A percentile compares a stretch with the other conserved stretches of the same genome.
Evolutionary conservation across 2,329 filamentous ascomycete species (phyloP).

Genomic region (Zopfia rhizophila): DNA sequence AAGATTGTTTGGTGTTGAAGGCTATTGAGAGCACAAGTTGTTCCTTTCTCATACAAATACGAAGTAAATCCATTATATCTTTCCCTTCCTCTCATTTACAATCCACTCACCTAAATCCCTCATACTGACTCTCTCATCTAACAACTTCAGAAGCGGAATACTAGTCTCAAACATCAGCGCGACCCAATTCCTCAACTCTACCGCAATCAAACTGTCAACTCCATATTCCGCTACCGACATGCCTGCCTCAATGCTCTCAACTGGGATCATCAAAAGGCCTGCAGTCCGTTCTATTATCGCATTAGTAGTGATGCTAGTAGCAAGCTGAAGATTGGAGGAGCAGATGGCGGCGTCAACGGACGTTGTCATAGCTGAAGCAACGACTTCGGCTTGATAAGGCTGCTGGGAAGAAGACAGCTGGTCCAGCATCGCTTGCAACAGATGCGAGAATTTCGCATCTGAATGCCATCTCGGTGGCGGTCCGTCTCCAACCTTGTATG

Average conservation of each 20-base stretch:
- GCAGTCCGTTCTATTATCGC: conserved; percentile 4
- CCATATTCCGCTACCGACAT: conserved; percentile 11
- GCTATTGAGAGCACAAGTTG: too few relatives aligned
- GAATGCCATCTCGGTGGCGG: conserved; percentile 7
- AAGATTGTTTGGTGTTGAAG: too few relatives aligned
- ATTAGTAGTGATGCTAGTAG: too few relatives aligned
- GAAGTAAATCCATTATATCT: too few relatives aligned
- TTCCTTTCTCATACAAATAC: too few relatives aligned
- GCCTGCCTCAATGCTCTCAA: not conserved
- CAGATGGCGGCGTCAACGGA: too few relatives aligned
- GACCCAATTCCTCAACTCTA: conserved; percentile 23
- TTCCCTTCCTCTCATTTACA: too few relatives aligned
- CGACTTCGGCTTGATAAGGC: conserved; percentile 1
- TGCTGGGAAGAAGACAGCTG: conserved; percentile 5
- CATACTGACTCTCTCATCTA: too few relatives aligned
- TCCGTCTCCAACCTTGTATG: not conserved
- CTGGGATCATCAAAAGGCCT: conserved; percentile 6
- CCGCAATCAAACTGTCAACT: conserved; percentile 23
- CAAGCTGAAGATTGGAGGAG: too few relatives aligned
- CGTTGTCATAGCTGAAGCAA: too few relatives aligned
- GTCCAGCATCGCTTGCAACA: conserved; percentile 21
- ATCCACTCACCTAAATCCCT: too few relatives aligned
- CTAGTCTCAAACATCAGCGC: not conserved
- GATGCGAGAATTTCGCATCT: conserved; percentile 11
- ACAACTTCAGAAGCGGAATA: too few relatives aligned